Evolutionary conservation across 2,329 filamentous ascomycete genomes (phyloP), one percentile per base, ranked within the genome.

Genomic region (Phaeosphaeriaceae sp.): DNA sequence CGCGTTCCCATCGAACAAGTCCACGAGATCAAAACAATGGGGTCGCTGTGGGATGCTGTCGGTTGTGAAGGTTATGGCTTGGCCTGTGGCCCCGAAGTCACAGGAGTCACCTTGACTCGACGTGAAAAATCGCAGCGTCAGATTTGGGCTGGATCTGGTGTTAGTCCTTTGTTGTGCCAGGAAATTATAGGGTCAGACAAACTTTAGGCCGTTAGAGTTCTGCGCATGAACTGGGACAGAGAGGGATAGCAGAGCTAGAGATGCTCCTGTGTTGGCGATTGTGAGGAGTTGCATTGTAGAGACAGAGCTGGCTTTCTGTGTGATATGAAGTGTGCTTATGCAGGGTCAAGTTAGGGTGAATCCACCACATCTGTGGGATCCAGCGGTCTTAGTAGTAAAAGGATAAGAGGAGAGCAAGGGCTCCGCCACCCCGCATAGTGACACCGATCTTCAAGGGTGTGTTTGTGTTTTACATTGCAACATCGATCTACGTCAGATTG

Each of bases 1-100:
- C 19, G 48, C 27, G 48, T 56, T 56, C 36, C 54, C 54, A n/a
- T 33, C 41, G 40, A 56, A 56, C n/a, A 56, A 19, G 25, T 56
- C 54, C 17, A 24, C 54, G n/a, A 56, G 41, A 41, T 56, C 31
- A 33, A 56, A 56, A 25, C 54, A 56, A n/a, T 48, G 25, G 22
- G 15, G 19, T 36, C 25, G 19, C n/a, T 47, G 17, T 15, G 48
- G 48, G 31, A 47, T 52, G 54, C 54, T 56, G 15, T 24, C 17
- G 19, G 54, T 52, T 33, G 54, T 56, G 20, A 51, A 51, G 15
- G 49, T 42, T 25, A 54, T 20, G 20, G 42, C 52, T 47, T 21
- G 9, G 20, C 25, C 40, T 20, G 44, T 48, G 10, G 20, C 25
- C 10, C 31, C 20, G 27, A 48, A 54, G 31, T 47, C 44, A 41